Base-by-base conservation (phyloP, 75 land plant species). In the Selaginella tamariscina region DNA sequence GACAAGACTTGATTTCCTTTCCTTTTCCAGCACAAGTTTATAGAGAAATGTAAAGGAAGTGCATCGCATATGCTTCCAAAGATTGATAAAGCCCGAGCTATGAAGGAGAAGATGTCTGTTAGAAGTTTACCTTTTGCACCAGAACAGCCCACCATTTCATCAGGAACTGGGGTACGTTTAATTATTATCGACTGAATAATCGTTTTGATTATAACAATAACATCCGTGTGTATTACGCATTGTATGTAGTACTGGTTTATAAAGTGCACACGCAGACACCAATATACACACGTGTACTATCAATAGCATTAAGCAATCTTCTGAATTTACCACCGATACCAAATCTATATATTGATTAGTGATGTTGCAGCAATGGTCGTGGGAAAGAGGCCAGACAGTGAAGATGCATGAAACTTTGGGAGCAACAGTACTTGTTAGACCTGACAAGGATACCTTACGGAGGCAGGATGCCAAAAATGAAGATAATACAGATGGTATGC, bases 51-150 rank as follows among this genome's bases (percentile, higher is more conserved):
- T 76, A 85, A 80, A 68, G 79, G 75, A 44, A 87, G 79, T 69
- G 92, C 99, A n/a, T 68, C 81, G 33, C 77, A 77, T 21, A 91
- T 95, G 97, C 56, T 91, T 54, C 92, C 89, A 2, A 88, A 85
- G 72, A 83, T 95, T 72, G 96, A 95, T 68, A 84, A 80, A 64
- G 97, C 99, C 23, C 80, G 86, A 68, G 68, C 78, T 39, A 73
- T 78, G 28, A 77, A 84, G 75, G 70, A 76, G n/a, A 69, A 77
- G 67, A 79, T 87, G 85, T 85, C 92, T 69, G 77, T 78, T 0
- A 79, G 83, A 65, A 82, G 77, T 55, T 29, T 66, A 13, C 31
- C 33, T 0, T 78, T 70, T 54, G 69, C n/a, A 55, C 73, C 76
- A 57, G 79, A 67, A 54, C 67, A 83, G 69, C 81, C 67, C 20